A percentile compares a stretch with the other conserved stretches of the same genome.
Conservation (phyloP, 2,329 filamentous ascomycete genomes). For the Diplodia intermedia region DNA sequence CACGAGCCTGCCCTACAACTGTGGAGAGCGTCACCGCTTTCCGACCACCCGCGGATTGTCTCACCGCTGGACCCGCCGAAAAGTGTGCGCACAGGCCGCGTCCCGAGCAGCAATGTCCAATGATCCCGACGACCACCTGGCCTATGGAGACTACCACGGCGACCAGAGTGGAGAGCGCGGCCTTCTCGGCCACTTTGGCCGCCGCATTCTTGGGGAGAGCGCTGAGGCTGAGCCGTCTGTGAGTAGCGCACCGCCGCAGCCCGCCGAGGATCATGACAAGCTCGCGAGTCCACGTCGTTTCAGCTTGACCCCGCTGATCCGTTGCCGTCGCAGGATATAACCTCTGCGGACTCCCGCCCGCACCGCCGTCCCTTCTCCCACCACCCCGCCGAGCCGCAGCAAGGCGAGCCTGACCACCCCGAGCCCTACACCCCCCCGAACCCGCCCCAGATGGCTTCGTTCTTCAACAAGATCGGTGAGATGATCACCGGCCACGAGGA, state of each 20-base stretch:
- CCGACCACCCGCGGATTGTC: constrained; percentile 23
- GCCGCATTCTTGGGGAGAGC: constrained; percentile 50
- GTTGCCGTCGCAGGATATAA: constrained; percentile 24
- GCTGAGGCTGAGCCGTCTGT: constrained; percentile 31
- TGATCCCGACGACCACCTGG: constrained; percentile 58
- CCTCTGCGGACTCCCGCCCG: not conserved
- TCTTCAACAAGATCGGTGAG: constrained; percentile 64
- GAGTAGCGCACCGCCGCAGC: constrained; percentile 27
- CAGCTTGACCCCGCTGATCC: constrained; percentile 26
- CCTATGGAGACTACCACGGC: constrained; percentile 61
- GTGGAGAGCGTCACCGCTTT: constrained; percentile 29
- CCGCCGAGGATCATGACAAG: constrained; percentile 26
- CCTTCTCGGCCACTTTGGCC: constrained; percentile 61
- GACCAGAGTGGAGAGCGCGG: constrained; percentile 55
- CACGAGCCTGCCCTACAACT: constrained; percentile 27
- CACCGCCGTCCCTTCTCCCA: constrained; percentile 16
- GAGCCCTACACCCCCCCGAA: constrained; percentile 34
- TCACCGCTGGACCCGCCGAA: constrained; percentile 32
- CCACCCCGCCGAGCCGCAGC: constrained; percentile 15
- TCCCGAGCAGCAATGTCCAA: constrained; percentile 13
- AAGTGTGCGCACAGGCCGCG: constrained; percentile 25
- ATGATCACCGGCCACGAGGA: constrained; percentile 21
- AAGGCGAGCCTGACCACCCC: constrained; percentile 32
- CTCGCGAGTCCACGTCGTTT: constrained; percentile 15
- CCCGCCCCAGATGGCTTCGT: constrained; percentile 47